phyloP scores from a whole-genome alignment of 2,329 filamentous ascomycete species.

The Xylaria digitata region DNA sequence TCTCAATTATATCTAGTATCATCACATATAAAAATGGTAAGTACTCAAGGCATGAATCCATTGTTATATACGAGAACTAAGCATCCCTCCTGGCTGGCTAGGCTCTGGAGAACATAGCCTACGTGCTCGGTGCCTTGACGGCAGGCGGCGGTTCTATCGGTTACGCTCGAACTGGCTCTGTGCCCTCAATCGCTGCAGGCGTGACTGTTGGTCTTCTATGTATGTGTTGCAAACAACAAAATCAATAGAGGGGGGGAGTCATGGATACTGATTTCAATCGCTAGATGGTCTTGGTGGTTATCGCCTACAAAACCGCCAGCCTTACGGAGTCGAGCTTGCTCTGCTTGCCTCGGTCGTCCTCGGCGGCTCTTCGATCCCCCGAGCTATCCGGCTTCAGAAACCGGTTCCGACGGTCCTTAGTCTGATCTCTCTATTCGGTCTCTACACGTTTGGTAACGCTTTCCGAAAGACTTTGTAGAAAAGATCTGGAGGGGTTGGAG shows the following conservation, averaged over 20 bases:
- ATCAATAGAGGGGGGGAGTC: neutral
- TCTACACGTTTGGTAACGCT: slow-evolving; percentile 82
- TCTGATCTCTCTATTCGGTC: slow-evolving; percentile 79
- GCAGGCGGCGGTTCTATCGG: slow-evolving; percentile 89
- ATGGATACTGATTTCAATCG: slow-evolving; percentile 30
- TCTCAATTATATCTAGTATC: slow-evolving; percentile 1
- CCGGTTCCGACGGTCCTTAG: slow-evolving; percentile 85
- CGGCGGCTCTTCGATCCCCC: slow-evolving; percentile 84
- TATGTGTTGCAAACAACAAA: slow-evolving; percentile 50
- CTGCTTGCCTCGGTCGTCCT: slow-evolving; percentile 88
- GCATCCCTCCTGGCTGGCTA: slow-evolving; percentile 25
- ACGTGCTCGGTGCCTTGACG: slow-evolving; percentile 82
- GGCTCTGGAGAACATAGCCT: slow-evolving; percentile 72
- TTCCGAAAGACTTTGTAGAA: slow-evolving; percentile 59
- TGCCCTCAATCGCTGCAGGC: slow-evolving; percentile 88
- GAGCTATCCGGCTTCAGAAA: slow-evolving; percentile 86
- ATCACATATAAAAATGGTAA: slow-evolving; percentile 40
- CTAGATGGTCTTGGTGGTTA: slow-evolving; percentile 81
- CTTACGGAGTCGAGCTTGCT: slow-evolving; percentile 90
- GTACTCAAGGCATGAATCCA: slow-evolving; percentile 15
- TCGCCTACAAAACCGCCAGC: slow-evolving; percentile 77
- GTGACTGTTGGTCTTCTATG: slow-evolving; percentile 78
- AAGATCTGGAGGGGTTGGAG: slow-evolving; percentile 2
- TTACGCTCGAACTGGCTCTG: slow-evolving; percentile 83
- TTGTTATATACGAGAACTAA: slow-evolving; percentile 39